These are phyloP conservation scores for Malus fusca DNA, from an alignment of 306 rosid genomes.

Conservation along the genomic window DNA sequence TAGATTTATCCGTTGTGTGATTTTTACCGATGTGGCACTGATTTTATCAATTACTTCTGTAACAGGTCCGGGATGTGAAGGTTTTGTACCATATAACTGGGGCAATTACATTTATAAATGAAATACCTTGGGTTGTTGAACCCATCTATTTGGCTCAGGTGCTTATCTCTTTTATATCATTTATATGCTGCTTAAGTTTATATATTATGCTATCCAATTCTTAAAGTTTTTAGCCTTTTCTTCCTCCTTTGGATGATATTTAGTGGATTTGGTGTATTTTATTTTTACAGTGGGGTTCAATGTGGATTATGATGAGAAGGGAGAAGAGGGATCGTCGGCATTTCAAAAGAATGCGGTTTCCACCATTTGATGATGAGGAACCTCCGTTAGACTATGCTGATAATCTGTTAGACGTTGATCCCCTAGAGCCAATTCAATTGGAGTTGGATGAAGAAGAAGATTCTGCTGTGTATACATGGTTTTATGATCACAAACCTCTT, in stretches of 20 bases:
- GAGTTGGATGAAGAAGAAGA: slow-evolving; percentile 98
- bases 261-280: not conserved
- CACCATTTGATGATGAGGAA: slow-evolving; percentile 99
- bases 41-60: slow-evolving; percentile 6
- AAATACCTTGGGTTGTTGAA: slow-evolving; percentile 98
- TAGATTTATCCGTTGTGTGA: not conserved
- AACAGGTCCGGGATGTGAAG: slow-evolving; percentile 89
- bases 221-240: not conserved
- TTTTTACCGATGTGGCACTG: not conserved
- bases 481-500: slow-evolving; percentile 95
- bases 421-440: slow-evolving; percentile 93
- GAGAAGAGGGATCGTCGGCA: slow-evolving; percentile 99
- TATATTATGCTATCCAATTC: not conserved
- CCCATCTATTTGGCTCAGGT: slow-evolving; percentile 99
- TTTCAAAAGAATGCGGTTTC: slow-evolving; percentile 98
- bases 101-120: slow-evolving; percentile 92
- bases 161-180: not conserved
- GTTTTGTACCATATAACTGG: slow-evolving; percentile 97
- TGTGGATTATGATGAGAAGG: slow-evolving; percentile 99
- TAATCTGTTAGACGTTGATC: slow-evolving; percentile 94
- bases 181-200: not conserved
- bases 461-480: slow-evolving; percentile 96
- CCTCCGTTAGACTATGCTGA: slow-evolving; percentile 98
- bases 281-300: slow-evolving; percentile 80
- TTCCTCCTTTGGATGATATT: not conserved